phyloP scores from a whole-genome alignment of 306 rosid species.

The Hippophae gyantsensis region DNA sequence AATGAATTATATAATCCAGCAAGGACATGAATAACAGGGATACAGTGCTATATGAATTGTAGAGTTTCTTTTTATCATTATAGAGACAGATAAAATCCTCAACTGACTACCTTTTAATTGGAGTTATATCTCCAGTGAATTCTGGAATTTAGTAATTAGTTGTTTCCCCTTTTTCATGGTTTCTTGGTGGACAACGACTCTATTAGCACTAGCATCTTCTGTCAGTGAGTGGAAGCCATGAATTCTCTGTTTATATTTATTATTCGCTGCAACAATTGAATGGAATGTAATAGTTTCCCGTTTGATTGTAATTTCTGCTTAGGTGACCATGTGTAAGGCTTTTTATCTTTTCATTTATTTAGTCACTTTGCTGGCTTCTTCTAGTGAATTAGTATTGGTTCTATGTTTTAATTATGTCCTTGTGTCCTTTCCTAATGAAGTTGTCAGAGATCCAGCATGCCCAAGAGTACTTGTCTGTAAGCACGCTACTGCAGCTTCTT shows the following conservation, averaged over 20 bases:
- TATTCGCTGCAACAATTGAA: not conserved
- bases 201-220: not conserved
- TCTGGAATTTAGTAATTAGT: not conserved
- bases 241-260: not conserved
- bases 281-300: not conserved
- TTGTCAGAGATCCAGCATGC: conserved; percentile 73
- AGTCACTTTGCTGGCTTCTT: not conserved
- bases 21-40: too few relatives aligned
- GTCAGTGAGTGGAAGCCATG: not conserved
- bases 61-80: too few relatives aligned
- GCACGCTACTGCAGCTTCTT: conserved; percentile 60
- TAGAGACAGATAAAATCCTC: not conserved
- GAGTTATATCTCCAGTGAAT: not conserved
- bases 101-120: conserved; percentile 1
- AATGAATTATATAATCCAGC: too few relatives aligned
- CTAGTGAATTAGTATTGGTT: conserved; percentile 3
- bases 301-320: not conserved
- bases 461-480: conserved; percentile 56
- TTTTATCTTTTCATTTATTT: not conserved
- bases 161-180: not conserved
- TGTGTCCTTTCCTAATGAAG: conserved; percentile 39
- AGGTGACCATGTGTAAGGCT: not conserved
- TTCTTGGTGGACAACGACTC: not conserved
- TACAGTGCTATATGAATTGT: too few relatives aligned
- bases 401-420: conserved; percentile 1